Base-by-base conservation (phyloP, 2,329 filamentous ascomycete genomes). In the Dactylellina sp. region DNA sequence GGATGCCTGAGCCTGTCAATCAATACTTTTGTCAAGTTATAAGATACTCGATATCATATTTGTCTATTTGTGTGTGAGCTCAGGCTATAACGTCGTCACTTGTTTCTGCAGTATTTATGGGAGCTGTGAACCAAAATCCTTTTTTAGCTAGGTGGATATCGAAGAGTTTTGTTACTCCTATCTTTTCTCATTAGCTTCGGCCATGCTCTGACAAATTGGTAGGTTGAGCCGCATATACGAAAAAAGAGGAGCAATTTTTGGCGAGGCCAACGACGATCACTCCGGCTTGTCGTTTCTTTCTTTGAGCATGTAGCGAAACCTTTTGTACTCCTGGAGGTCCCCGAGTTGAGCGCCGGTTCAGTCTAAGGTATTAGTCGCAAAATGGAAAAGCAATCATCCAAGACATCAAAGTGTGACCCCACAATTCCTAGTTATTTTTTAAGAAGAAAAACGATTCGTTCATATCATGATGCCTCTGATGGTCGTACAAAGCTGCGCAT, bases 191-290 rank as follows among this genome's bases (percentile, higher is more conserved):
- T 49, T 56, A 40, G 52, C 32, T 66, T 59, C 16, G 62, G n/a
- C 50, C 20, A 42, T 49, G 52, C 18, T 32, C 52, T 59, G 50
- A 49, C 52, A 57, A 56, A 59, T 42, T 52, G 52, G 52, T 37
- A 39, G 24, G 16, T 56, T 56, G 42, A 49, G 50, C 25, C 35
- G 49, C 18, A 25, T 20, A 20, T 9, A 12, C 24, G 59, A 55
- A 22, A 46, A 6, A 11, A 55, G 22, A 55, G 25, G 49, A 46
- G 60, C 37, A 63, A 64, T 50, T 55, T 64, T 16, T 64, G 25
- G 59, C 44, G 59, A 52, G 44, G 3, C 9, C 5, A 16, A 22
- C 11, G n/a, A 39, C 14, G 37, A 55, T 55, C 50, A 46, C 37
- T 46, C 46, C 60, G 39, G 47, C 25, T 55, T 63, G 20, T 42